Conservation (phyloP, 208 protist species). For the Trypanosoma rangeli region DNA sequence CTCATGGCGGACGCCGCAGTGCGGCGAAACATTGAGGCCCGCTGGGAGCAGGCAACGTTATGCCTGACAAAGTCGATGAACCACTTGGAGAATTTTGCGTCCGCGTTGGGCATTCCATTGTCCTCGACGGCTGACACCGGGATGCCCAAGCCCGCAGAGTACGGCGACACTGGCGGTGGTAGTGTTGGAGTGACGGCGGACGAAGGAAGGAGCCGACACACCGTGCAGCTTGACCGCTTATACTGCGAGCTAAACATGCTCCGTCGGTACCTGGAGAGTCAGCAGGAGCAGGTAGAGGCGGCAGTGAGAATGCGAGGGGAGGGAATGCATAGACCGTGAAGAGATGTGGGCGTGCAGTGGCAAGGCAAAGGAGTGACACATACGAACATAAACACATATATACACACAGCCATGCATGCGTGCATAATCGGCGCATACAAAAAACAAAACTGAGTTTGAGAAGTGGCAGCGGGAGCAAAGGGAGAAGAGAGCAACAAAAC, state of each 20-base stretch:
- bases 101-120: constrained; percentile 14
- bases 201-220: constrained; percentile 20
- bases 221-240: constrained; percentile 1
- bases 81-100: constrained; percentile 30
- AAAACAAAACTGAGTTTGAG: too few relatives aligned
- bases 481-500: too few relatives aligned
- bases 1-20: constrained; percentile 6
- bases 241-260: constrained; percentile 11
- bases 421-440: not conserved
- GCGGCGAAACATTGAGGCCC: constrained; percentile 19
- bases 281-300: constrained; percentile 20
- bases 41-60: constrained; percentile 30
- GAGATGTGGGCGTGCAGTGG: not conserved
- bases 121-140: constrained; percentile 7
- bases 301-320: not conserved
- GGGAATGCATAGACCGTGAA: not conserved
- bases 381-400: not conserved
- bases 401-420: not conserved
- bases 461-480: too few relatives aligned
- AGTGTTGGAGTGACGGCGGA: constrained; percentile 6
- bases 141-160: constrained; percentile 13
- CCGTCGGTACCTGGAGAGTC: constrained; percentile 3
- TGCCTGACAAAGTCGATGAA: constrained; percentile 23
- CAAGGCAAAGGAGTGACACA: not conserved
- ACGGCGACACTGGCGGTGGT: constrained; percentile 1